Base-by-base conservation (phyloP, 2,329 filamentous ascomycete genomes). In the Diatrype stigma region DNA sequence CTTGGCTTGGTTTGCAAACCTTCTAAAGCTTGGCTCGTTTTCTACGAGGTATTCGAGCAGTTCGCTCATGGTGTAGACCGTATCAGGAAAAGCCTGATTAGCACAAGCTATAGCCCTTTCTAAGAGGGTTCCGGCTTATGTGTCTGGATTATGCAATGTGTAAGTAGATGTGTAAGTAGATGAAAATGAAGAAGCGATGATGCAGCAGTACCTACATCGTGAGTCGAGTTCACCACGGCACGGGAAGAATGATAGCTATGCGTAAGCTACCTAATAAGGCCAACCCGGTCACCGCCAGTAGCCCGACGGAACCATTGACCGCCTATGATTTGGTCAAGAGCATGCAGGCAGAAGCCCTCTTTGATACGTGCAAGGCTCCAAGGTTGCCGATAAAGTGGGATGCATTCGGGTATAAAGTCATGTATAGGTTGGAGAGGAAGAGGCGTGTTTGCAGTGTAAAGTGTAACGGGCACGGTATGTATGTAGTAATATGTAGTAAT, bases 1-100 rank as follows among this genome's bases (percentile, higher is more conserved):
- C 45, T 46, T 51, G 38, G 23, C 23, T 46, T 30, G 8, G 22
- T 42, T 5, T 10, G 44, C 67, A 47, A 65, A 83, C 81, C 73
- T 81, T 61, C 78, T 72, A 51, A 88, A 88, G 55, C 82, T 79
- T 44, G 78, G 72, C 64, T 86, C 82, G 58, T 84, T 75, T 38
- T 78, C 68, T 48, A 82, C 68, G 50, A 88, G 78, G 63, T 81
- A 92, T 47, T 83, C 77, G 44, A 90, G 76, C 51, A 93, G 82
- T 63, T 87, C 82, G 61, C 79, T 78, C 84, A 86, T 87, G 56
- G 56, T 73, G n/a, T n/a, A n/a, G n/a, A n/a, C n/a, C n/a, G n/a
- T n/a, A n/a, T n/a, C n/a, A n/a, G n/a, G n/a, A n/a, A n/a, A n/a
- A n/a, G n/a, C n/a, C n/a, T n/a, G n/a, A n/a, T n/a, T n/a, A 50